Conservation (phyloP, 306 rosid species). For the Cicer bijugum region DNA sequence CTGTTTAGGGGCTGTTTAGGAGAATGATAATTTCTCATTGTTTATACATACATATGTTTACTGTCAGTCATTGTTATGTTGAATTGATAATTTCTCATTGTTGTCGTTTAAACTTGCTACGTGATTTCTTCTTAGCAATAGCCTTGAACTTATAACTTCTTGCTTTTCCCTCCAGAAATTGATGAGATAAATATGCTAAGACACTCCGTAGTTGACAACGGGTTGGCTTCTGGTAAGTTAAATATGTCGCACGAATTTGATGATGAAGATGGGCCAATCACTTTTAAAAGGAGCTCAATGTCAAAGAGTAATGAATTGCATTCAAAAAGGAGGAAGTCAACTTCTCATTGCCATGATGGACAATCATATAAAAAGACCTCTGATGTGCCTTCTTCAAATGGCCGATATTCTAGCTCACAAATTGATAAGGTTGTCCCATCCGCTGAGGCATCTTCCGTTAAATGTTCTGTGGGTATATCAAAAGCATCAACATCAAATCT, state of each 20-base stretch:
- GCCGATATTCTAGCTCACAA: conserved; percentile 43
- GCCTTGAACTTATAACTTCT: conserved; percentile 13
- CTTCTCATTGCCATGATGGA: conserved; percentile 44
- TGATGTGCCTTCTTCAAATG: conserved; percentile 49
- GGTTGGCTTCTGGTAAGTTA: conserved; percentile 49
- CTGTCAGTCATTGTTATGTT: not conserved
- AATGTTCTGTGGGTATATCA: conserved; percentile 37
- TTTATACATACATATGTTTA: not conserved
- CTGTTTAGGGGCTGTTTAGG: too few species aligned
- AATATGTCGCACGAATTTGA: conserved; percentile 30
- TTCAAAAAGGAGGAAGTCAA: conserved; percentile 43
- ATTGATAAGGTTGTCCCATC: conserved; percentile 38
- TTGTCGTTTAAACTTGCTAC: conserved; percentile 1
- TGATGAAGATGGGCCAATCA: conserved; percentile 42
- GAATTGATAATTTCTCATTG: not conserved
- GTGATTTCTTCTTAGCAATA: not conserved
- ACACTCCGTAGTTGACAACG: conserved; percentile 40
- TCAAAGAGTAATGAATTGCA: conserved; percentile 44
- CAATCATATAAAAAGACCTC: conserved; percentile 37
- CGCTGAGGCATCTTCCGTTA: conserved; percentile 5
- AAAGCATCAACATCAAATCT: conserved; percentile 38
- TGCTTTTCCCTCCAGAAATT: conserved; percentile 5
- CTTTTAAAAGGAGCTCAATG: conserved; percentile 38
- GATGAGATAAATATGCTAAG: conserved; percentile 41
- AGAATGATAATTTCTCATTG: too few species aligned